Evolutionary conservation across 2,329 filamentous ascomycete species (phyloP).

Genomic region (Aspergillus fischeri): DNA sequence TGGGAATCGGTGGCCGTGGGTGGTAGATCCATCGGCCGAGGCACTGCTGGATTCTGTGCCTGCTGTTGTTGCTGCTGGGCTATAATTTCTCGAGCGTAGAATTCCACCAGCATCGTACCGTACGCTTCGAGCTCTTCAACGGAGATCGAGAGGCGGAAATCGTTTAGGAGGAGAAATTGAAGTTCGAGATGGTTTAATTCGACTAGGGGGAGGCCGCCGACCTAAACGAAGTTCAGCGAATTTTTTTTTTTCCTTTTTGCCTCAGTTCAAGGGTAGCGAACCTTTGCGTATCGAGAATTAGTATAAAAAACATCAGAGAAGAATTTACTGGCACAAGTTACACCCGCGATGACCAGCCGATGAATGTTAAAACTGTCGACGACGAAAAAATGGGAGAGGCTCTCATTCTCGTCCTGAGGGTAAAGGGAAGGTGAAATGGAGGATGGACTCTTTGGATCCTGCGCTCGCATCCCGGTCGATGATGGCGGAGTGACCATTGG

Average conservation of each 20-base stretch:
- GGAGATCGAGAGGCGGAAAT: conserved; percentile 87
- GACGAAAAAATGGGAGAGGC: conserved; percentile 73
- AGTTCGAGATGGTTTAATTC: conserved; percentile 95
- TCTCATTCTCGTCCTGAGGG: conserved; percentile 45
- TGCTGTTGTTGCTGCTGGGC: conserved; percentile 50
- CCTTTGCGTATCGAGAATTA: conserved; percentile 98
- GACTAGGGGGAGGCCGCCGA: conserved; percentile 83
- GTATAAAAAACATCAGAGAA: conserved; percentile 99
- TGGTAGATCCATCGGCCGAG: conserved; percentile 16
- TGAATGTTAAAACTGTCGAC: conserved; percentile 99
- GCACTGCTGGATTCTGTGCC: conserved; percentile 14
- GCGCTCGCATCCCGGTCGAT: conserved; percentile 30
- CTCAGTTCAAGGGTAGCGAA: conserved; percentile 31
- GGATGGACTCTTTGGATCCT: conserved; percentile 30
- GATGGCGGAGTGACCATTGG: conserved; percentile 36
- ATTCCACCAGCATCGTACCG: conserved; percentile 96
- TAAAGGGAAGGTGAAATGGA: conserved; percentile 32
- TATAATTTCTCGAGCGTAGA: conserved; percentile 89
- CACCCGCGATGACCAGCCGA: conserved; percentile 89
- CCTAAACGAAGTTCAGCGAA: conserved; percentile 50
- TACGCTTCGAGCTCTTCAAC: conserved; percentile 96
- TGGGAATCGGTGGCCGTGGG: conserved; percentile 13
- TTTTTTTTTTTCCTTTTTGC: background rate
- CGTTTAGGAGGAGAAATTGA: conserved; percentile 92
- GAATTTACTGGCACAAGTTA: conserved; percentile 98